Evolutionary conservation across 2,329 filamentous ascomycete genomes (phyloP).

Genomic region (Epichloe typhina): DNA sequence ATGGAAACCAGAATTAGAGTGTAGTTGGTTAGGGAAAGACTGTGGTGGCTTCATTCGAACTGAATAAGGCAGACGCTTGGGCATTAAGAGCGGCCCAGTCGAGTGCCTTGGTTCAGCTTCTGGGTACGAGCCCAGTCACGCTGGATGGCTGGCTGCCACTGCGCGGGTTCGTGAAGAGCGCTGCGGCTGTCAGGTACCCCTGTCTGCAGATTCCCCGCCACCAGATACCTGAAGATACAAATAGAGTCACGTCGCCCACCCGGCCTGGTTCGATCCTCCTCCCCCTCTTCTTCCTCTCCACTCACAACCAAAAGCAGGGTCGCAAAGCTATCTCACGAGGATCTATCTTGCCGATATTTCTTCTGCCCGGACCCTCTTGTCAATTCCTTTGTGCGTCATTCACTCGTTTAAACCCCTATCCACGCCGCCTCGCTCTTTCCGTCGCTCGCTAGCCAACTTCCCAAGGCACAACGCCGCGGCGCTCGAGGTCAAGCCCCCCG

Average conservation of each 20-base stretch:
- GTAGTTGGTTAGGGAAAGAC: too few species aligned
- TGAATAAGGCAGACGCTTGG: too few species aligned
- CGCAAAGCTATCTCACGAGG: conserved; percentile 39
- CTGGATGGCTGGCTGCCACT: background rate
- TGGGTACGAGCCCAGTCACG: too few species aligned
- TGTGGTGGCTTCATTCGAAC: too few species aligned
- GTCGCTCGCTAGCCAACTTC: conserved; percentile 32
- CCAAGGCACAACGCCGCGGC: background rate
- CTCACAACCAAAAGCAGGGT: conserved; percentile 41
- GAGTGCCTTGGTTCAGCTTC: too few species aligned
- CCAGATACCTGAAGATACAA: conserved; percentile 1
- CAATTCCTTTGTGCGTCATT: conserved; percentile 28
- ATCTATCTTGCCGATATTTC: conserved; percentile 36
- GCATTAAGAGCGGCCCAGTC: background rate
- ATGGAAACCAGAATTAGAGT: too few species aligned
- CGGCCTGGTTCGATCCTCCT: conserved; percentile 8
- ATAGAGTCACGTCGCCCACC: conserved; percentile 6
- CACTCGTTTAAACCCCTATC: conserved; percentile 19
- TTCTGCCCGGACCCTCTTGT: conserved; percentile 45
- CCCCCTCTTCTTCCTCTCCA: conserved; percentile 32
- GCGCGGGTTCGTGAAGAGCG: background rate
- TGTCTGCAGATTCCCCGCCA: conserved; percentile 6
- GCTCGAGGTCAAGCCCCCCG: conserved; percentile 7
- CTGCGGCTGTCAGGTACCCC: conserved; percentile 5
- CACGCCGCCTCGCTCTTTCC: conserved; percentile 34